Evolutionary conservation across 768 basidiomycete species (phyloP), one percentile per base, ranked within the genome.

Genomic region (Chalciporus piperatus): DNA sequence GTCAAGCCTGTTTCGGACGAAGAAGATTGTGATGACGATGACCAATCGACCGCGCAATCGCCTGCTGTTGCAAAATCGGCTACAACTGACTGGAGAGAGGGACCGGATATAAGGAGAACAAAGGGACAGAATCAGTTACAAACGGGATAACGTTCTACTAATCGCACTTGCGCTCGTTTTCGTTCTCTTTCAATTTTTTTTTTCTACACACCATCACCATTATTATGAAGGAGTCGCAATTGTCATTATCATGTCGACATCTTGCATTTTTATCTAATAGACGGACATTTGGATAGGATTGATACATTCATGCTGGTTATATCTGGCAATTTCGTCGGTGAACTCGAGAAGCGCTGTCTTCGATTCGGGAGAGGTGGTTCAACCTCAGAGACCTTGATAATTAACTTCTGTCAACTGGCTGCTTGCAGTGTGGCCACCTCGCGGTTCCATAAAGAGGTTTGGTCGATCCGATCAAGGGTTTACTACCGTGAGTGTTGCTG

Each of bases 231-330:
- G 60, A 57, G 65, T 60, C 46, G 64, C 62, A 47, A 14, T 54
- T 43, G 54, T 52, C 46, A 55, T 57, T 59, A 62, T 54, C 56
- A 45, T 57, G 56, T 56, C 64, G 45, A 56, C 47, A 47, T 54
- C 47, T 57, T 12, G 48, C 58, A 47, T 57, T 57, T 66, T 70
- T 70, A 68, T 70, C 64, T 68, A 67, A 67, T 68, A 51, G 64
- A 59, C 67, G 68, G 67, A 70, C 47, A 70, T 70, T 70, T 69
- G 66, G 66, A 50, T 67, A 58, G 49, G 53, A 56, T 59, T 32
- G 54, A 52, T 46, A 55, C 43, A 27, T 27, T 27, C 27, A 38
- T 58, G 55, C 58, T 58, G 48, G 48, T 58, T 47, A 54, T 51
- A 56, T 68, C 60, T 58, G 65, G 66, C 40, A 67, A 51, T 51